Conservation (phyloP, 1,284 basidiomycete genomes). For the Takashimella koratensis region DNA sequence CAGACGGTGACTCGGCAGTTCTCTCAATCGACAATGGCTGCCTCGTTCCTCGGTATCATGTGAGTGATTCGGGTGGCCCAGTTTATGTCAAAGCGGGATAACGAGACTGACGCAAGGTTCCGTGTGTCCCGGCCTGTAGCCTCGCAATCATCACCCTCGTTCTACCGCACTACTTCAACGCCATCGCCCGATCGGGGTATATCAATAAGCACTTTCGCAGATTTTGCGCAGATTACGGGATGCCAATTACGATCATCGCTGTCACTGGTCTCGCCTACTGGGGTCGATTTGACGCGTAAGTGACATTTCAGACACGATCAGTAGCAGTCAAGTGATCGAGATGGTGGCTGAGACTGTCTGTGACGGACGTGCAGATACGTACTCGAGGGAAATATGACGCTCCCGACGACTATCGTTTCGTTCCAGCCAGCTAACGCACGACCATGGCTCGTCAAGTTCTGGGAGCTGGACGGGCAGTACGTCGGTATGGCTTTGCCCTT, state of each 20-base stretch:
- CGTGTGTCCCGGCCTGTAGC: slow-evolving; percentile 43
- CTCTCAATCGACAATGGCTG: slow-evolving; percentile 52
- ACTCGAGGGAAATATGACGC: slow-evolving; percentile 59
- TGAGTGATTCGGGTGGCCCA: slow-evolving; percentile 21
- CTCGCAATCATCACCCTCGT: slow-evolving; percentile 73
- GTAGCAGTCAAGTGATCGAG: not conserved
- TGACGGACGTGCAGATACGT: no score
- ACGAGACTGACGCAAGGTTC: not conserved
- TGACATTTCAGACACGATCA: not conserved
- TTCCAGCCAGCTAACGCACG: slow-evolving; percentile 72
- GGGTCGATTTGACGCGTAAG: slow-evolving; percentile 63
- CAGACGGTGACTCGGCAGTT: slow-evolving; percentile 77
- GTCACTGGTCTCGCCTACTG: slow-evolving; percentile 75
- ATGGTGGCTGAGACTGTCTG: no score
- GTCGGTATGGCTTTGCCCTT: slow-evolving; percentile 66
- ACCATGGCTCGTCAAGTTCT: slow-evolving; percentile 84
- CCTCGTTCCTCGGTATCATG: slow-evolving; percentile 64
- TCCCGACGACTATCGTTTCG: slow-evolving; percentile 62
- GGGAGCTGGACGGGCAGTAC: slow-evolving; percentile 86
- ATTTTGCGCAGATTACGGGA: slow-evolving; percentile 80
- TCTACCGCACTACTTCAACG: slow-evolving; percentile 67
- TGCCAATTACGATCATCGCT: slow-evolving; percentile 76
- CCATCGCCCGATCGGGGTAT: slow-evolving; percentile 60
- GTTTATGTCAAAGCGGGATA: no score
- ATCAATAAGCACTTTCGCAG: slow-evolving; percentile 69